Base-by-base conservation (phyloP, 1,284 basidiomycete species). In the Ustilago lituana region DNA sequence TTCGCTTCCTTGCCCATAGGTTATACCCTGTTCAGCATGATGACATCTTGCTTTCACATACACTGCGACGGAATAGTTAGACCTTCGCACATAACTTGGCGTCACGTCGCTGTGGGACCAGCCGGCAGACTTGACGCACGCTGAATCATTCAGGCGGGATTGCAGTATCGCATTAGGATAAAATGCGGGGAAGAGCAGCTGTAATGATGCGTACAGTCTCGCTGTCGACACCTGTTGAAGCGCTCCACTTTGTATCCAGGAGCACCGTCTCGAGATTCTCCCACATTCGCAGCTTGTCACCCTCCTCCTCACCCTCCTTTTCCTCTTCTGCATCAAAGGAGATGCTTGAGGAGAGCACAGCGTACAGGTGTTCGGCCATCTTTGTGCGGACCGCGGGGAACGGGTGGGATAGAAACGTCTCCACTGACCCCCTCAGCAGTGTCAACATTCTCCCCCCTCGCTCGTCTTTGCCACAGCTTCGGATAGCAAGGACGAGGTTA, bases 281-380 rank as follows among this genome's bases (percentile, higher is more conserved):
- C 59, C 65, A 63, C 0, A 45, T 14, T 12, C 60, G 54, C 22
- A 48, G 11, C 24, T 57, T 40, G 5, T n/a, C n/a, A n/a, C 23
- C 46, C n/a, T 35, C 62, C 12, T 39, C 48, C 22, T 46, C 50
- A 3, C 14, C 32, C 10, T 20, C 51, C 15, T 51, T 62, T 6
- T 53, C 51, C 15, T 51, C 55, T 4, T 57, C 48, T 1, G 47
- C 45, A 6, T 46, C 49, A 3, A 53, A 19, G 1, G 35, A 23
- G 26, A 51, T 19, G 9, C 46, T 49, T 0, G 59, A 50, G 3
- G 55, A 53, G 1, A 74, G 40, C 10, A 67, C 53, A 5, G 52
- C 50, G 37, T 67, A 74, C n/a, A 74, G 55, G 12, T 71, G 56
- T 35, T 74, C 72, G 2, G 63, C 64, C 5, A 51, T 46, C 12